A percentile compares a stretch with the other conserved stretches of the same genome.
Conservation (phyloP, 441 rosid species). For the Populus hybrid region DNA sequence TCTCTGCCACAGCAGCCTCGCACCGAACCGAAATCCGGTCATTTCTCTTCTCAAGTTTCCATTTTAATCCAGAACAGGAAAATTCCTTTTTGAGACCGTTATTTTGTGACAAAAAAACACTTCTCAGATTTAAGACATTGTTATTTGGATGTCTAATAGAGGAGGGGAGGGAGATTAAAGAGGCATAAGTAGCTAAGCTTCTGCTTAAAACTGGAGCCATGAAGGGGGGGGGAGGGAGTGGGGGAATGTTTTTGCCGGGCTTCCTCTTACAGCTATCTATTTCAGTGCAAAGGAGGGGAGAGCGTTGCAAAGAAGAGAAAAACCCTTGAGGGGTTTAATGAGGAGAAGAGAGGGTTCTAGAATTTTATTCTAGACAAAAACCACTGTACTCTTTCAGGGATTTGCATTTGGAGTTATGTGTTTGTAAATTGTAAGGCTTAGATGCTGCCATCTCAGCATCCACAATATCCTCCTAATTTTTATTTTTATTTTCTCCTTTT, state of each 20-base stretch:
- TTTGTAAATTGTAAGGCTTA: constrained; percentile 37
- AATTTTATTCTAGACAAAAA: constrained; percentile 13
- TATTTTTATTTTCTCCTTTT: not conserved
- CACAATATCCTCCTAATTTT: constrained; percentile 33
- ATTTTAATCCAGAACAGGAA: constrained; percentile 50
- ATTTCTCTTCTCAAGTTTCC: constrained; percentile 55
- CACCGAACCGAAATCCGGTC: constrained; percentile 54
- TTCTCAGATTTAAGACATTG: constrained; percentile 34
- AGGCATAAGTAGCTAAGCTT: constrained; percentile 42
- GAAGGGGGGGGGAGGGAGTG: not conserved
- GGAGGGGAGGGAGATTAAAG: constrained; percentile 50
- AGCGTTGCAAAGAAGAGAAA: not conserved
- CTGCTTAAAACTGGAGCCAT: constrained; percentile 86
- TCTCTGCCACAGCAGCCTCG: constrained; percentile 83
- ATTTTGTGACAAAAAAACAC: constrained; percentile 41
- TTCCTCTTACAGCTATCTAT: not conserved
- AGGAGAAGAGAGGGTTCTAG: constrained; percentile 50
- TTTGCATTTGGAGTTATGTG: constrained; percentile 23
- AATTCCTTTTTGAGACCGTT: constrained; percentile 38
- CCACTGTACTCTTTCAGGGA: not conserved
- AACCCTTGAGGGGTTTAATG: constrained; percentile 47
- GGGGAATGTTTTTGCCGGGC: not conserved
- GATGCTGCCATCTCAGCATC: constrained; percentile 49
- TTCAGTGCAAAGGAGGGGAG: not conserved
- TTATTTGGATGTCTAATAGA: constrained; percentile 29